Conservation (phyloP, 441 rosid genomes). For the Corymbia citriodora region DNA sequence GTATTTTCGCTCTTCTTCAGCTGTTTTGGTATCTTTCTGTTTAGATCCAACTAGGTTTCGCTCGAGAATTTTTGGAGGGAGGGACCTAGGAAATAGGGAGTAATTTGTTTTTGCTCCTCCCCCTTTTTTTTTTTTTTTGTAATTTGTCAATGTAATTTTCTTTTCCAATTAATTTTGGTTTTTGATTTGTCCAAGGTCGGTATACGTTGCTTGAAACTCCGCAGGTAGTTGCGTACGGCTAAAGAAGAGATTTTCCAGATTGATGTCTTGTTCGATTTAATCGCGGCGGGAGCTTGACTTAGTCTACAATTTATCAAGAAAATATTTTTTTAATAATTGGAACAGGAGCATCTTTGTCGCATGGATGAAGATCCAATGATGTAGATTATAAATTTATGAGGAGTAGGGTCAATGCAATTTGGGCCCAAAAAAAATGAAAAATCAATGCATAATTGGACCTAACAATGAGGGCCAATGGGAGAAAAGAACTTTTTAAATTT, state of each 20-base stretch:
- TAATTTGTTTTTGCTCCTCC: background rate
- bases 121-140: background rate
- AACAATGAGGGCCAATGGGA: background rate
- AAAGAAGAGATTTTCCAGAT: background rate
- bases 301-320: background rate
- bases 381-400: background rate
- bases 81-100: background rate
- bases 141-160: background rate
- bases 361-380: background rate
- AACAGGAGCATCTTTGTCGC: background rate
- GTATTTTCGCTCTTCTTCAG: background rate
- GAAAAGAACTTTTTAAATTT: no score
- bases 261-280: background rate
- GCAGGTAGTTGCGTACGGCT: background rate
- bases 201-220: background rate
- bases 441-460: background rate
- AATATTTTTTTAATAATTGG: background rate
- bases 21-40: background rate
- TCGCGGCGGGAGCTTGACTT: background rate
- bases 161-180: background rate
- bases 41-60: background rate
- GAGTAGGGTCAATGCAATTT: background rate
- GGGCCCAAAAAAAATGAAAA: background rate
- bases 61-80: background rate
- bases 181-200: background rate